These are phyloP conservation scores for Fusarium nodosum DNA, from an alignment of 2,329 filamentous ascomycete species.

Conservation along the genomic window DNA sequence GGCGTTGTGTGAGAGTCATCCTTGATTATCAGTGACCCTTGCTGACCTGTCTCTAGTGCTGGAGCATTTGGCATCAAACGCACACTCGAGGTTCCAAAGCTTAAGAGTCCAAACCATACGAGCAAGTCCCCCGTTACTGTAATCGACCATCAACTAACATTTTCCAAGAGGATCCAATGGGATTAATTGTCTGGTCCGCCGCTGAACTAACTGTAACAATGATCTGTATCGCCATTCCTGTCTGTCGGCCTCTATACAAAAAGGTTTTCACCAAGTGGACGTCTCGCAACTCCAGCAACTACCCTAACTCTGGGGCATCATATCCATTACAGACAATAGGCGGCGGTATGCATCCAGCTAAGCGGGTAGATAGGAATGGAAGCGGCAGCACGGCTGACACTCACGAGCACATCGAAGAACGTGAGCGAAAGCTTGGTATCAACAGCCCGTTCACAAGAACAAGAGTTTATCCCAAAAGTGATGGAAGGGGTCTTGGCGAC, in stretches of 20 bases:
- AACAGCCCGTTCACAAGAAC: constrained; percentile 17
- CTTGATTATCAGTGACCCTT: fast-evolving
- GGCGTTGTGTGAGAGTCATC: constrained; percentile 55
- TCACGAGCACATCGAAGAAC: constrained; percentile 11
- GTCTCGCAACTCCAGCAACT: constrained; percentile 44
- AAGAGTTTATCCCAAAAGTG: constrained; percentile 4
- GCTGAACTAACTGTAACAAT: constrained; percentile 58
- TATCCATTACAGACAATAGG: constrained; percentile 39
- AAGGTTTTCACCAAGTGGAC: constrained; percentile 39
- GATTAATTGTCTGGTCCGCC: constrained; percentile 56
- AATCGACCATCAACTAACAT: constrained; percentile 2
- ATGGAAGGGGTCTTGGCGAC: constrained; percentile 1
- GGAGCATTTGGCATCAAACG: constrained; percentile 51
- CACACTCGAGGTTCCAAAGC: constrained; percentile 49
- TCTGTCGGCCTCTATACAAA: constrained; percentile 56
- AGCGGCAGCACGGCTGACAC: constrained; percentile 3
- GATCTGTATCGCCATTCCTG: constrained; percentile 58
- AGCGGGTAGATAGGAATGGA: not conserved
- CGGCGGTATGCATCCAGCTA: constrained; percentile 21
- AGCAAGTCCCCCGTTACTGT: constrained; percentile 10
- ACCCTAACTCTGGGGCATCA: constrained; percentile 27
- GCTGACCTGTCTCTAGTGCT: constrained; percentile 34
- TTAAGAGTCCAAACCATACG: constrained; percentile 46
- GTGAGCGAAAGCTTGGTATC: constrained; percentile 25
- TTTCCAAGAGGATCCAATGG: constrained; percentile 53